Evolutionary conservation across 2,329 filamentous ascomycete genomes (phyloP).

Genomic region (Colletotrichum tropicicola): DNA sequence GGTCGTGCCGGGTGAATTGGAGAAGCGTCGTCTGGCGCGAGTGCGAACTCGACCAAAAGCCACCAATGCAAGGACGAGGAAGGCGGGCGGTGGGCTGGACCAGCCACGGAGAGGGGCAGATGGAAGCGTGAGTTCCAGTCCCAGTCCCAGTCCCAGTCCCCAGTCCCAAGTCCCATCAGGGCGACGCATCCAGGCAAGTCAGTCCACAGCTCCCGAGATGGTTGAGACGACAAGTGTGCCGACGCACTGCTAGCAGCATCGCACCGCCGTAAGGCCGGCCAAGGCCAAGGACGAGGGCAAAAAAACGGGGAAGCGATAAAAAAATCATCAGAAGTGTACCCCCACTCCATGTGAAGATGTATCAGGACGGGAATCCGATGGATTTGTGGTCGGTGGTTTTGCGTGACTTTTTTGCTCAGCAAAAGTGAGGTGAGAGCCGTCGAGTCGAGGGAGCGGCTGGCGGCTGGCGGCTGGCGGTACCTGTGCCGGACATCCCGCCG

Average conservation of each 20-base stretch:
- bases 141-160: no score
- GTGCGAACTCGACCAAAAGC: no score
- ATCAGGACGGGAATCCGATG: not conserved
- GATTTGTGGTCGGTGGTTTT: not conserved
- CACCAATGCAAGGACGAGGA: constrained; percentile 24
- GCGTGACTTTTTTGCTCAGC: constrained; percentile 11
- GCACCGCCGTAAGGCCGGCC: constrained; percentile 1
- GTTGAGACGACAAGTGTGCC: constrained; percentile 28
- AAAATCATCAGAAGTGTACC: constrained; percentile 2
- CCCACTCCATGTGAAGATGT: constrained; percentile 29
- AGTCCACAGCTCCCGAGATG: constrained; percentile 19
- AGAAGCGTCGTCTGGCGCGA: no score
- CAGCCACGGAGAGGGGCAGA: constrained; percentile 14
- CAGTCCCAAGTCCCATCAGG: not conserved
- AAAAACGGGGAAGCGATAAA: constrained; percentile 21
- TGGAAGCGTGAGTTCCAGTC: not conserved
- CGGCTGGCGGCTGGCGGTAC: not conserved
- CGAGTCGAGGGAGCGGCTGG: not conserved
- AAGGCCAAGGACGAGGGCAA: constrained; percentile 6
- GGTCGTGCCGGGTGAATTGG: constrained; percentile 24
- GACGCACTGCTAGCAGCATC: no score
- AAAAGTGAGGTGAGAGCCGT: no score
- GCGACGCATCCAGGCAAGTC: constrained; percentile 20
- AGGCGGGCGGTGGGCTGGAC: constrained; percentile 2
- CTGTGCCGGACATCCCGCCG: constrained; percentile 6